Conservation (phyloP, 768 basidiomycete genomes). For the Pleurotus platypus region DNA sequence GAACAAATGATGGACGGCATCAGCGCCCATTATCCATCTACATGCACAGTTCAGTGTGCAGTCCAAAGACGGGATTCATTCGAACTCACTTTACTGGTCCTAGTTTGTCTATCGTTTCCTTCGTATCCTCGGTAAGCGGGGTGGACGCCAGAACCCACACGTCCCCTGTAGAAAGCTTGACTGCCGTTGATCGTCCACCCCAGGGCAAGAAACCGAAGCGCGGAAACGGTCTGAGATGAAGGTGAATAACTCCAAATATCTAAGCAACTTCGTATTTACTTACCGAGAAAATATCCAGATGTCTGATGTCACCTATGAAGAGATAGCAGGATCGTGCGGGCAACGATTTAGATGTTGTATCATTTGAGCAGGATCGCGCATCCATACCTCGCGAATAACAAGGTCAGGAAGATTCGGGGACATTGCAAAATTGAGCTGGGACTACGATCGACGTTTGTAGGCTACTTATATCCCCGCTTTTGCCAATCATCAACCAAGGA, state of each 20-base stretch:
- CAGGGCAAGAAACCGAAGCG: constrained; percentile 67
- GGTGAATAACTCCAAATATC: too few relatives aligned
- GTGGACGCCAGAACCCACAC: constrained; percentile 86
- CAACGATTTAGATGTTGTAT: neutral
- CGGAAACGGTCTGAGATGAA: constrained; percentile 51
- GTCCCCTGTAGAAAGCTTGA: constrained; percentile 63
- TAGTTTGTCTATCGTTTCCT: constrained; percentile 53
- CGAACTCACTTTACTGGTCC: constrained; percentile 62
- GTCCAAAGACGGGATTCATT: neutral
- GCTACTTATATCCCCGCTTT: neutral
- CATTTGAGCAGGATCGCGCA: neutral
- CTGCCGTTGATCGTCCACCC: constrained; percentile 81
- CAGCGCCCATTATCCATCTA: constrained; percentile 58
- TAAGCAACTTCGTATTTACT: constrained; percentile 10
- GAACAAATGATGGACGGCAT: constrained; percentile 57
- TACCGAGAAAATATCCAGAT: constrained; percentile 69
- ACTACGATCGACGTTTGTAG: neutral
- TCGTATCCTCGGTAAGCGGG: constrained; percentile 63
- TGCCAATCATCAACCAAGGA: neutral
- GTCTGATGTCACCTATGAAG: constrained; percentile 41
- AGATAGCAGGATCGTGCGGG: neutral
- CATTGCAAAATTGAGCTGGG: neutral
- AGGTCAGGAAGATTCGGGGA: constrained; percentile 20
- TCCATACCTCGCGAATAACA: constrained; percentile 40
- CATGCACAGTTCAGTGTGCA: constrained; percentile 1